Base-by-base conservation (phyloP, 257 asterid genomes). In the Scutellaria baicalensis region DNA sequence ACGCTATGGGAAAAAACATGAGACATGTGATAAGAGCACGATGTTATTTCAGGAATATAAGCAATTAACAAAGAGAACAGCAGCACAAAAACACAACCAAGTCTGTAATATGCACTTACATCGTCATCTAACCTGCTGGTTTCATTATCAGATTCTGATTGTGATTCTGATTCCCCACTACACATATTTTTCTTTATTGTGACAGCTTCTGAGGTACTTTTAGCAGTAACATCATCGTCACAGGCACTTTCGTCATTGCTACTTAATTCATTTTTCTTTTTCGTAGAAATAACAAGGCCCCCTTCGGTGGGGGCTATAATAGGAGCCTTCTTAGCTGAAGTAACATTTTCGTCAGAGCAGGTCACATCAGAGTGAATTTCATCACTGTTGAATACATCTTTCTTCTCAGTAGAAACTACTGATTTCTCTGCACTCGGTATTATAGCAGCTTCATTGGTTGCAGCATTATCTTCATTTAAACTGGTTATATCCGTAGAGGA, bases 301-400 rank as follows among this genome's bases (percentile, higher is more conserved):
- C 21, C 76, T 50, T 79, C 75, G 16, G 80, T 56, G 6, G 45
- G 60, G 35, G 18, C 49, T 54, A 56, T 27, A 1, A 27, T 47
- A 38, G 69, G 69, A 62, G 60, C 61, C 16, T 76, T 77, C 83
- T 85, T 75, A 14, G 76, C 51, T 16, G 64, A 69, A 44, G 75
- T 51, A 52, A 47, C 75, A 38, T 77, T 81, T 36, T 78, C 79
- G 21, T 79, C 88, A 5, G 87, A 73, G 69, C 71, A 59, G 61
- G 72, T 66, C n/a, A 78, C 86, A 13, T 77, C 86, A 16, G 85
- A 79, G 38, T 71, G 80, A 40, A 87, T 80, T 1, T 79, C 90
- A 49, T 64, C 83, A 54, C 62, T 64, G 40, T 70, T 67, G 3
- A 75, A 43, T 3, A 72, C 66, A 27, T 40, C 81, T 58, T 77